Evolutionary conservation across 139 green algal genomes (phyloP).

Genomic region (Zygnema cylindricum): DNA sequence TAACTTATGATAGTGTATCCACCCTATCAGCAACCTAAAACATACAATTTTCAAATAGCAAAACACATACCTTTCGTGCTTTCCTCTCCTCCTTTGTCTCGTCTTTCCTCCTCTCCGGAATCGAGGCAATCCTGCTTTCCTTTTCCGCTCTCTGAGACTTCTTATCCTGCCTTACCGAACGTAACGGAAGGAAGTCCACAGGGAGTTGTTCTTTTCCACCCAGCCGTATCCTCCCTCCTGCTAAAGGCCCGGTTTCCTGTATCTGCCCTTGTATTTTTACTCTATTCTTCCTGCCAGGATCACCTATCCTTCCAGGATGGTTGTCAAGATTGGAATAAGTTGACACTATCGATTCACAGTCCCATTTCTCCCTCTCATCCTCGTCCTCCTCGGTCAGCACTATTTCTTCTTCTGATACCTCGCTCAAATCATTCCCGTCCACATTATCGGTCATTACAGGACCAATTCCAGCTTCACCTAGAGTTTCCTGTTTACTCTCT

Average conservation of each 20-base stretch:
- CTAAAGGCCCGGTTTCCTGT: background rate
- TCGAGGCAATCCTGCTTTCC: background rate
- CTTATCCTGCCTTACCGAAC: background rate
- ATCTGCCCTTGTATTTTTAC: too few species aligned
- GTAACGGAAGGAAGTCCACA: conserved; percentile 47
- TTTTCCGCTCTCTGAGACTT: background rate
- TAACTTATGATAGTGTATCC: too few species aligned
- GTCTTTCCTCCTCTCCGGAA: background rate
- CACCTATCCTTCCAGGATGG: conserved; percentile 77
- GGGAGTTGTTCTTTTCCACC: conserved; percentile 34
- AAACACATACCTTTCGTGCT: background rate
- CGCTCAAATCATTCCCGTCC: conserved; percentile 29
- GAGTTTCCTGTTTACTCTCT: background rate
- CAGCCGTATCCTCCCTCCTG: conserved; percentile 25
- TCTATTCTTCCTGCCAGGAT: background rate
- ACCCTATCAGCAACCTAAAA: too few species aligned
- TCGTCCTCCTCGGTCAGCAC: conserved; percentile 37
- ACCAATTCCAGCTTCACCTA: background rate
- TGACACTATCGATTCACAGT: conserved; percentile 87
- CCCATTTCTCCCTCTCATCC: conserved; percentile 74
- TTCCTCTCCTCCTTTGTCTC: conserved; percentile 15
- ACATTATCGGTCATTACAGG: background rate
- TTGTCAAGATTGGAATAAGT: conserved; percentile 83
- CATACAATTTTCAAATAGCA: too few species aligned
- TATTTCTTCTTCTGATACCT: conserved; percentile 40